These are phyloP conservation scores for Penicillium cinerascens DNA, from an alignment of 495 filamentous ascomycete species.

Conservation along the genomic window DNA sequence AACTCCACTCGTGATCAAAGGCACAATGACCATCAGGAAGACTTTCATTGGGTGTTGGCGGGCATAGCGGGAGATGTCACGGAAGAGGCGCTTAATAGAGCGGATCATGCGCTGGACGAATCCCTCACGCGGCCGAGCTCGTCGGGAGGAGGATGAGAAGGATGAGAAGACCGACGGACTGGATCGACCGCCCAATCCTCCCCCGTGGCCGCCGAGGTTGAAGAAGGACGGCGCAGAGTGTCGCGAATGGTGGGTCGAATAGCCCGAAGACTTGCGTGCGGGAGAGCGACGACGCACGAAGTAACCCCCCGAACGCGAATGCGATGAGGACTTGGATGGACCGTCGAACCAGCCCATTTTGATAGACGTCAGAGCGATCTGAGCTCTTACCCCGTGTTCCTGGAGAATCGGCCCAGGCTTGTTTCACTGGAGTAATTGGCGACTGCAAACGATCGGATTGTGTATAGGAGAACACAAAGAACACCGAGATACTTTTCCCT, in stretches of 20 bases:
- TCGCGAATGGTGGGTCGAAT: conserved; percentile 36
- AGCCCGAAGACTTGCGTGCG: conserved; percentile 31
- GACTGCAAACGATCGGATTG: neutral
- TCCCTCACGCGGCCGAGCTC: conserved; percentile 66
- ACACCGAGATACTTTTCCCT: neutral
- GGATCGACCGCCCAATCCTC: conserved; percentile 33
- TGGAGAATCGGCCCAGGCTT: neutral
- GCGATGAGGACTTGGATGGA: conserved; percentile 26
- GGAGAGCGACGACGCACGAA: conserved; percentile 37
- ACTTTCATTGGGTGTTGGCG: conserved; percentile 78
- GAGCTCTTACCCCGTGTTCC: neutral
- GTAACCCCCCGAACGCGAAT: conserved; percentile 1
- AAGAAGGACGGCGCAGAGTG: conserved; percentile 53
- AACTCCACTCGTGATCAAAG: conserved; percentile 76
- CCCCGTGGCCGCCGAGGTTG: conserved; percentile 39
- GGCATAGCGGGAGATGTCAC: conserved; percentile 71
- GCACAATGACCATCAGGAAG: conserved; percentile 79
- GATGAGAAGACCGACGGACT: conserved; percentile 51
- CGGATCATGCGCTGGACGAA: conserved; percentile 67
- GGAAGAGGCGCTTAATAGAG: conserved; percentile 68
- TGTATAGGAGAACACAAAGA: neutral
- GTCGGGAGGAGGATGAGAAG: conserved; percentile 56
- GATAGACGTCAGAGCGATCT: neutral
- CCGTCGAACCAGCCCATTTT: conserved; percentile 53
- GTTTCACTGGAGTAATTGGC: neutral